Conservation (phyloP, 495 filamentous ascomycete genomes). For the Immersiella caudata region DNA sequence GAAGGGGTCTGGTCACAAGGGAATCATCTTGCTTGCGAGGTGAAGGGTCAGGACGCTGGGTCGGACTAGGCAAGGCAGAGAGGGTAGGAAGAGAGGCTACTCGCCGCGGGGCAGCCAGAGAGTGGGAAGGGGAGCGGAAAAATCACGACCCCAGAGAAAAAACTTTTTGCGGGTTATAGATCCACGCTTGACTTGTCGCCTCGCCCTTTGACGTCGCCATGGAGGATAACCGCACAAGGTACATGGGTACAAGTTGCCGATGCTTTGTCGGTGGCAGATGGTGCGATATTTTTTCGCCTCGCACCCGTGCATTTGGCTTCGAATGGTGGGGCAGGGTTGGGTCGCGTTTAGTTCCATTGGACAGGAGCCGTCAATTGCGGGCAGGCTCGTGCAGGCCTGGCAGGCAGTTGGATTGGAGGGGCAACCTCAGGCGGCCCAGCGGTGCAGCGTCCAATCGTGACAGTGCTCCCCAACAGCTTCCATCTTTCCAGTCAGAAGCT, state of each 20-base stretch:
- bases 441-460: background rate
- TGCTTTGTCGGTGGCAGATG: constrained; percentile 25
- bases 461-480: background rate
- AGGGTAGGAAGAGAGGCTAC: constrained; percentile 9
- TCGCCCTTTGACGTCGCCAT: constrained; percentile 31
- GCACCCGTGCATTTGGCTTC: constrained; percentile 12
- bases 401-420: constrained; percentile 17
- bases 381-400: constrained; percentile 11
- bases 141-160: constrained; percentile 29
- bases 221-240: constrained; percentile 8
- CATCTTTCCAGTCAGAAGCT: background rate
- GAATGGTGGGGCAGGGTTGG: constrained; percentile 24
- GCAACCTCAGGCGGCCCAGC: constrained; percentile 5
- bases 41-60: constrained; percentile 20
- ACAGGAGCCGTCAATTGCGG: constrained; percentile 21
- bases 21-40: constrained; percentile 30
- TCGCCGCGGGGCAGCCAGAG: constrained; percentile 32
- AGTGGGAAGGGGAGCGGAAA: constrained; percentile 17
- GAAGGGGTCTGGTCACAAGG: constrained; percentile 26
- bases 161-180: constrained; percentile 29
- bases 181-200: constrained; percentile 23
- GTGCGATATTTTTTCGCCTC: constrained; percentile 33
- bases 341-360: constrained; percentile 26
- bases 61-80: constrained; percentile 1
- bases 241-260: constrained; percentile 22